Evolutionary conservation across 1,284 basidiomycete genomes (phyloP), one percentile per base, ranked within the genome.

Genomic region (Prillingera fragicola): DNA sequence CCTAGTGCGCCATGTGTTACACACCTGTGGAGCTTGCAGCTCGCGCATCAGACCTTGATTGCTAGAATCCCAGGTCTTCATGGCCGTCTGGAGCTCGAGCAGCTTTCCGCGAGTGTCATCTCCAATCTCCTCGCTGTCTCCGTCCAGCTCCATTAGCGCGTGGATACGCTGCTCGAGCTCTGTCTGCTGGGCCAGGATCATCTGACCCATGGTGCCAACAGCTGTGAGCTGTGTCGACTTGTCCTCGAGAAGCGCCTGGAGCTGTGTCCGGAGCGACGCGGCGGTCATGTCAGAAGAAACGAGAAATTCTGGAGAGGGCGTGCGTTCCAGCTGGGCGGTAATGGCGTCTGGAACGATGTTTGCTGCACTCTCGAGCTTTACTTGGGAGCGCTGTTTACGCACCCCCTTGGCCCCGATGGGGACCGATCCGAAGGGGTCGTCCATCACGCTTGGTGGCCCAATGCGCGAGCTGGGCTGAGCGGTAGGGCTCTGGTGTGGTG

Each of bases 161-260:
- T 79, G 76, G 50, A 95, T 87, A 35, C 87, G 79, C 57, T 85
- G 81, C 71, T 92, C 87, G 51, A 95, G 80, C 66, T 94, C 87
- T 72, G 85, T 82, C 70, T 88, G 88, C 74, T 95, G 91, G 21
- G 81, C 80, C 50, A 94, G 81, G 56, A 96, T 81, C 67, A 85
- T 84, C 72, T 92, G 87, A 39, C 91, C 90, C 65, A 95, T 82
- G 45, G 82, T 83, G 32, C 85, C 89, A 7, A 88, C 87, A 55
- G 88, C 84, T 55, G 88, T 83, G 33, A 94, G 82, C 68, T 95
- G 88, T 62, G 82, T 81, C 67, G 89, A 85, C 75, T 95, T 95
- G 69, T 75, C 78, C 72, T 89, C 85, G 53, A 95, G 79, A 49
- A 92, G 80, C 45, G 74, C 74, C 60, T 90, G 85, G 15, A 94